Conservation (phyloP, 2,329 filamentous ascomycete species). For the Apiospora phragmitis region DNA sequence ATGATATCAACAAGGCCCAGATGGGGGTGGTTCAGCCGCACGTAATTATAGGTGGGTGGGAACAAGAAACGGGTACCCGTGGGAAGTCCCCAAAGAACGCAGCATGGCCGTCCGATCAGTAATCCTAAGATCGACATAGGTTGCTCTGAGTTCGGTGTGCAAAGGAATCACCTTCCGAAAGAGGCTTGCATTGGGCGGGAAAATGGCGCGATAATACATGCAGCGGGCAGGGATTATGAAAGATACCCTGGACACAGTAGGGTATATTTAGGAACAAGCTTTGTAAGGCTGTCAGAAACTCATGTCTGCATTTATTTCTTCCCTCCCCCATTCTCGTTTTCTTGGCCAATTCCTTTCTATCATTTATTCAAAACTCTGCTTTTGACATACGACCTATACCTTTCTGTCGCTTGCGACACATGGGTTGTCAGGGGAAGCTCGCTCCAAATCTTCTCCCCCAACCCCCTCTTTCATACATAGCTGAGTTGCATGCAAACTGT, state of each 20-base stretch:
- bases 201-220: background rate
- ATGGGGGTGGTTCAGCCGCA: background rate
- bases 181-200: background rate
- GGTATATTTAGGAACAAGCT: background rate
- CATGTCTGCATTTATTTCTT: background rate
- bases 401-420: no score
- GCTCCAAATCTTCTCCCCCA: background rate
- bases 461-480: background rate
- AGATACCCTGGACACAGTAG: background rate
- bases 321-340: no score
- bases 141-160: background rate
- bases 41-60: background rate
- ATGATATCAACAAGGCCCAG: background rate
- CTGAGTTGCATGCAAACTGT: background rate
- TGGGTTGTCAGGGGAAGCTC: no score
- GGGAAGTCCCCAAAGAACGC: background rate
- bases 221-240: background rate
- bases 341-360: no score
- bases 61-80: background rate
- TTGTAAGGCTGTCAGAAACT: background rate
- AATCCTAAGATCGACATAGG: background rate
- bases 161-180: background rate
- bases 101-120: background rate
- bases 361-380: no score
- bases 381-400: no score